phyloP scores from a whole-genome alignment of 177 flowering plant species.

The Vitis hybrid region DNA sequence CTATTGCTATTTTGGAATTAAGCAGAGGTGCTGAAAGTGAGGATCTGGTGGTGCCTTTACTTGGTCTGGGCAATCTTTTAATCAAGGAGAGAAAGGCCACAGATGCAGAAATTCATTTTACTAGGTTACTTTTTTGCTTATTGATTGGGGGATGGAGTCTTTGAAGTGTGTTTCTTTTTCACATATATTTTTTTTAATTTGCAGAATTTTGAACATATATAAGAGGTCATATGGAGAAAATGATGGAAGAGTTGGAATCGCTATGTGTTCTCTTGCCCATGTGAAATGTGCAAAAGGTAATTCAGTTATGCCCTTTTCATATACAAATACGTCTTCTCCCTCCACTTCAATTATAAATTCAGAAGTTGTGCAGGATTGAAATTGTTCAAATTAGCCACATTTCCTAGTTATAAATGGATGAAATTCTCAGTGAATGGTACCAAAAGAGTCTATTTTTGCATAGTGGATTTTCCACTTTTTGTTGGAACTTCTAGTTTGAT shows the following conservation, averaged over 20 bases:
- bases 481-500: constrained; percentile 1
- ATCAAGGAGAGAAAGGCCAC: constrained; percentile 55
- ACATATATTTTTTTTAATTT: constrained; percentile 3
- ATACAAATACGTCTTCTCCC: too few relatives aligned
- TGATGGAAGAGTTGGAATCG: constrained; percentile 89
- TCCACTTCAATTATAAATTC: too few relatives aligned
- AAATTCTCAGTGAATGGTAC: not conserved
- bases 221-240: constrained; percentile 62
- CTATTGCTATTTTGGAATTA: constrained; percentile 55
- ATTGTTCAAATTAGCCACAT: too few relatives aligned
- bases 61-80: constrained; percentile 76
- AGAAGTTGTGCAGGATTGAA: too few relatives aligned
- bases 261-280: constrained; percentile 82
- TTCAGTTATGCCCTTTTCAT: not conserved
- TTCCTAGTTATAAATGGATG: too few relatives aligned
- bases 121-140: constrained; percentile 38
- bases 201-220: constrained; percentile 64
- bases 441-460: not conserved
- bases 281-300: constrained; percentile 78
- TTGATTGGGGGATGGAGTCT: not conserved
- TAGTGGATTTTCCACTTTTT: not conserved
- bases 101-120: constrained; percentile 71
- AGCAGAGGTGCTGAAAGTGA: constrained; percentile 60
- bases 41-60: constrained; percentile 72
- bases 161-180: not conserved